A percentile compares a stretch with the other conserved stretches of the same genome.
These are phyloP conservation scores for Phytophthora rubi DNA, from an alignment of 352 stramenopile species.

Conservation along the genomic window DNA sequence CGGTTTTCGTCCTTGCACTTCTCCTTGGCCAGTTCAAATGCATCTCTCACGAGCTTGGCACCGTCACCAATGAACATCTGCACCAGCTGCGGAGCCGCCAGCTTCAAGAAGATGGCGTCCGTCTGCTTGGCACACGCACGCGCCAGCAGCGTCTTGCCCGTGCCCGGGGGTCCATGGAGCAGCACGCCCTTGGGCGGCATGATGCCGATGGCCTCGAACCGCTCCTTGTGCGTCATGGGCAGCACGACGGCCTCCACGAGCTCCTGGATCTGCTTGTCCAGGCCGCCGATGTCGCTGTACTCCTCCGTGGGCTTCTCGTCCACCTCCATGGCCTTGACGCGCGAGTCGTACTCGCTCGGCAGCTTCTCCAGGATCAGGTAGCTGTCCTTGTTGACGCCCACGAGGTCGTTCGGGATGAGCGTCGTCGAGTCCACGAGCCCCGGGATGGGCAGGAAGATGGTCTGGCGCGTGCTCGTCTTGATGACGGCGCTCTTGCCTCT, in stretches of 20 bases:
- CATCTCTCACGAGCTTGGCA: conserved; percentile 97
- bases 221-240: conserved; percentile 98
- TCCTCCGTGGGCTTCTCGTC: conserved; percentile 95
- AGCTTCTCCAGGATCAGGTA: conserved; percentile 99
- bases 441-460: conserved; percentile 98
- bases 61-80: conserved; percentile 99
- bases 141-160: conserved; percentile 98
- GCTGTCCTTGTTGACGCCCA: conserved; percentile 99
- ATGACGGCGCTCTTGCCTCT: conserved; percentile 97
- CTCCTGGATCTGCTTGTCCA: conserved; percentile 99
- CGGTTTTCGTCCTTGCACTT: conserved; percentile 92
- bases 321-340: conserved; percentile 98
- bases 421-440: conserved; percentile 96
- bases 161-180: conserved; percentile 96
- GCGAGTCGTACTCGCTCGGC: conserved; percentile 97
- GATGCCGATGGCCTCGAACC: conserved; percentile 98
- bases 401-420: conserved; percentile 96
- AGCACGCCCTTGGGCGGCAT: conserved; percentile 97
- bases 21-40: conserved; percentile 96
- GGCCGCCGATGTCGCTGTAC: conserved; percentile 96
- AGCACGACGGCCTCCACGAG: conserved; percentile 98
- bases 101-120: conserved; percentile 98
- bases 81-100: conserved; percentile 97
- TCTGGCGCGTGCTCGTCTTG: conserved; percentile 98
- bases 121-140: conserved; percentile 98